phyloP scores from a whole-genome alignment of 208 protist species.

The Trypanosoma platydactyli region DNA sequence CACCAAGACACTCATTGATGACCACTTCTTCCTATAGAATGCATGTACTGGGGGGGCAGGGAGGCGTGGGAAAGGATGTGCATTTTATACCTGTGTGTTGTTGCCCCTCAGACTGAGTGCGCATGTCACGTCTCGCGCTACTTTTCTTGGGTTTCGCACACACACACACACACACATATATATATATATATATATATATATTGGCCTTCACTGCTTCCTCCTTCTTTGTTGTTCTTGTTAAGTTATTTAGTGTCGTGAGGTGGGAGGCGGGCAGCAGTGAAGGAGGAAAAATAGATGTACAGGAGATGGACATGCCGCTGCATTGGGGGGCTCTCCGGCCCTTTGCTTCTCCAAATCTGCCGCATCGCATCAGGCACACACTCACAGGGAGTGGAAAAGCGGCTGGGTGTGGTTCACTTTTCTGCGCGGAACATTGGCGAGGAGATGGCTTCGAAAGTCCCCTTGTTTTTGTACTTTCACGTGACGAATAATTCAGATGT shows the following conservation, averaged over 20 bases:
- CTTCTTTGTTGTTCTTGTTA: conserved; percentile 22
- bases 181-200: not conserved
- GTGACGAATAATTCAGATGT: conserved; percentile 76
- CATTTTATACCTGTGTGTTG: conserved; percentile 14
- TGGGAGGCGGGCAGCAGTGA: not conserved
- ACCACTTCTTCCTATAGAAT: conserved; percentile 73
- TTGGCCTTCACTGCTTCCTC: conserved; percentile 12
- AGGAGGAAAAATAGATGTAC: not conserved
- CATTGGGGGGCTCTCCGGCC: not conserved
- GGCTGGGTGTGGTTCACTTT: conserved; percentile 65
- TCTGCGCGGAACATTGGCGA: conserved; percentile 66
- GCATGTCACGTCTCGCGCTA: no score
- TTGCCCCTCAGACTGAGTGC: no score
- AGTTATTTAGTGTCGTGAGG: no score
- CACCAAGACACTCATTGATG: conserved; percentile 80
- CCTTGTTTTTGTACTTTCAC: conserved; percentile 83
- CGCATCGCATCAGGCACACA: not conserved
- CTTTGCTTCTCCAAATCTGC: not conserved
- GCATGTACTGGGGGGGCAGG: not conserved
- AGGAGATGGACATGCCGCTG: not conserved
- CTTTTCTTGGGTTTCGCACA: not conserved
- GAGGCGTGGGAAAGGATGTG: no score
- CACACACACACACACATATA: not conserved
- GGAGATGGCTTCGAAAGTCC: conserved; percentile 75
- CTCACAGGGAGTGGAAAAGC: not conserved